Percentiles rank a stretch among this genome's conserved stretches.
phyloP scores from a whole-genome alignment of 441 rosid species.

The Adansonia madagascariensis region DNA sequence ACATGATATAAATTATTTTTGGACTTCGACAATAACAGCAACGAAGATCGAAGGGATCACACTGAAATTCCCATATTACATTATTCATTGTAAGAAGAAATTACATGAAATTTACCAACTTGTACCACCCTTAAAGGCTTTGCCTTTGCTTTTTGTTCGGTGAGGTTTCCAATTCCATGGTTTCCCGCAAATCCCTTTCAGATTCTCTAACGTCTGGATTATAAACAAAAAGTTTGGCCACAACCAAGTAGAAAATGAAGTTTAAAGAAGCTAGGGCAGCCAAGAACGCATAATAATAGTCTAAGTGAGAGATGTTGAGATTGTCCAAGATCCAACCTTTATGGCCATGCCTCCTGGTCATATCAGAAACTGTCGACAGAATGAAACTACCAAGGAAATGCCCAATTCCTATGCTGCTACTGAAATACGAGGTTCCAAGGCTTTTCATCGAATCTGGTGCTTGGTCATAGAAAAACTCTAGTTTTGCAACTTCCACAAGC shows the following conservation, averaged over 20 bases:
- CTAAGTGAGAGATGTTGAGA: conserved; percentile 42
- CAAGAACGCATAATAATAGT: conserved; percentile 46
- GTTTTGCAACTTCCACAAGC: conserved; percentile 44
- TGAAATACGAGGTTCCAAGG: conserved; percentile 46
- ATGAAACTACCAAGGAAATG: conserved; percentile 44
- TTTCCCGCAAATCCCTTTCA: conserved; percentile 30
- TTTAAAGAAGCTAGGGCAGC: conserved; percentile 36
- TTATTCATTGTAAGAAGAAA: conserved; percentile 8
- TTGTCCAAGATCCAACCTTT: conserved; percentile 50
- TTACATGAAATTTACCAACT: not conserved
- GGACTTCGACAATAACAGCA: not conserved
- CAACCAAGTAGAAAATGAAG: conserved; percentile 38
- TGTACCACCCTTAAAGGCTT: not conserved
- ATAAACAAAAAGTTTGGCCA: conserved; percentile 40
- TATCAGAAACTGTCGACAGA: conserved; percentile 34
- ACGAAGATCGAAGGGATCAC: not conserved
- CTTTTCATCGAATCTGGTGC: conserved; percentile 52
- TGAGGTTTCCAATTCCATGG: conserved; percentile 18
- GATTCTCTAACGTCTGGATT: conserved; percentile 37
- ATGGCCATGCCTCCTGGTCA: conserved; percentile 36
- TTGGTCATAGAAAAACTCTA: conserved; percentile 55
- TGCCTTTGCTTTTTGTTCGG: conserved; percentile 16
- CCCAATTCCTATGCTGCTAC: conserved; percentile 44
- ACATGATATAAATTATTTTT: not conserved
- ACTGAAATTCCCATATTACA: not conserved